Conservation (phyloP, 768 basidiomycete genomes). For the Mycena alexandri region DNA sequence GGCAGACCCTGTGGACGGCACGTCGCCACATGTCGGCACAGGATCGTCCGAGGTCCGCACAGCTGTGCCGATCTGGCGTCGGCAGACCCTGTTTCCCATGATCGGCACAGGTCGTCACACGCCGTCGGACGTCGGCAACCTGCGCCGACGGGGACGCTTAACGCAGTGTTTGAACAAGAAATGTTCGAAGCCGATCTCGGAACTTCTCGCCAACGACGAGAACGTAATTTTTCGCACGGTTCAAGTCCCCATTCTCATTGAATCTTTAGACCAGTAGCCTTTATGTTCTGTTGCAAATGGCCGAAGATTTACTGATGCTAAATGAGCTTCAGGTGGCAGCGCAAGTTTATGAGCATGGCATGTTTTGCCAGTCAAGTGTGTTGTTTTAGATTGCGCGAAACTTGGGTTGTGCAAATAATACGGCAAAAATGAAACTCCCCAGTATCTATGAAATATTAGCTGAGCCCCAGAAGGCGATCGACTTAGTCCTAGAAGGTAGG, state of each 20-base stretch:
- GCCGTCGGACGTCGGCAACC: no score
- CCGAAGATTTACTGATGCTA: constrained; percentile 83
- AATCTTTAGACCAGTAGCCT: constrained; percentile 76
- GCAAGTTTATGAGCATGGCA: constrained; percentile 88
- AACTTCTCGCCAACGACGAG: constrained; percentile 78
- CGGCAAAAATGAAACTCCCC: constrained; percentile 91
- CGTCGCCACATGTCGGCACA: no score
- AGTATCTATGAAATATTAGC: constrained; percentile 90
- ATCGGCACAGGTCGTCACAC: no score
- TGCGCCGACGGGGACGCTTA: no score
- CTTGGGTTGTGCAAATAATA: constrained; percentile 68
- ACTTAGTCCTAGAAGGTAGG: constrained; percentile 86
- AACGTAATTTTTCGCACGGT: constrained; percentile 58
- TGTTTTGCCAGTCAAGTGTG: no score
- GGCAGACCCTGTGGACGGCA: no score
- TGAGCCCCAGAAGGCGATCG: constrained; percentile 84
- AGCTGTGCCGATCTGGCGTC: no score
- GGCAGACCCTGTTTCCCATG: no score
- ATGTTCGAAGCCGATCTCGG: constrained; percentile 86
- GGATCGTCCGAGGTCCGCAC: no score
- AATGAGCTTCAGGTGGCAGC: constrained; percentile 83
- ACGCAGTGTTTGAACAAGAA: constrained; percentile 76
- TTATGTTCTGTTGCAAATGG: constrained; percentile 82
- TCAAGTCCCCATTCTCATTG: constrained; percentile 3
- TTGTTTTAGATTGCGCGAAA: no score